phyloP scores from a whole-genome alignment of 2,329 filamentous ascomycete species.

The Fusarium xyrophilum region DNA sequence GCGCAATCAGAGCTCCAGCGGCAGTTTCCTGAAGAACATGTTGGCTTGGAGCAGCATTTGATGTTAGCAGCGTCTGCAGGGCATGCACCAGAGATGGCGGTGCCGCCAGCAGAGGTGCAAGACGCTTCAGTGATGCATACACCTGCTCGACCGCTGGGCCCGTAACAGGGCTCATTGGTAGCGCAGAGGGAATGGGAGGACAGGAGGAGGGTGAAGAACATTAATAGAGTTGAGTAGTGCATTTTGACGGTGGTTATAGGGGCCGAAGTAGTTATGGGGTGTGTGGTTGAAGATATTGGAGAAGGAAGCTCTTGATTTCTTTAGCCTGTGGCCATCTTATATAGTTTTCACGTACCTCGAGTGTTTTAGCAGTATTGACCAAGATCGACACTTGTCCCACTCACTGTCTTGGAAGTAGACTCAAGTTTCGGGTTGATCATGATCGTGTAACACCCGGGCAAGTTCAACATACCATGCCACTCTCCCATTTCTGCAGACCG shows the following conservation, averaged over 20 bases:
- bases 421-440: slow-evolving; percentile 24
- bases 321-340: neutral
- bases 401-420: neutral
- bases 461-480: neutral
- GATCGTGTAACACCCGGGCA: neutral
- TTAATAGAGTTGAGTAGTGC: slow-evolving; percentile 17
- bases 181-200: slow-evolving; percentile 35
- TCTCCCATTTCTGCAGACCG: neutral
- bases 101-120: slow-evolving; percentile 49
- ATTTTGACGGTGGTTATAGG: slow-evolving; percentile 20
- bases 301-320: neutral
- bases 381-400: neutral
- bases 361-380: neutral
- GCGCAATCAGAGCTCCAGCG: slow-evolving; percentile 50
- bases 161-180: slow-evolving; percentile 45
- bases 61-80: slow-evolving; percentile 48
- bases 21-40: slow-evolving; percentile 49
- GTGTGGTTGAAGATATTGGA: neutral
- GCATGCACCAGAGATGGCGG: slow-evolving; percentile 48
- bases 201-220: slow-evolving; percentile 27
- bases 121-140: slow-evolving; percentile 49
- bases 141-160: slow-evolving; percentile 37
- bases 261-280: neutral
- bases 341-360: neutral
- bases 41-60: slow-evolving; percentile 52